Evolutionary conservation across 2,329 filamentous ascomycete species (phyloP).

Genomic region (Monilinia laxa): DNA sequence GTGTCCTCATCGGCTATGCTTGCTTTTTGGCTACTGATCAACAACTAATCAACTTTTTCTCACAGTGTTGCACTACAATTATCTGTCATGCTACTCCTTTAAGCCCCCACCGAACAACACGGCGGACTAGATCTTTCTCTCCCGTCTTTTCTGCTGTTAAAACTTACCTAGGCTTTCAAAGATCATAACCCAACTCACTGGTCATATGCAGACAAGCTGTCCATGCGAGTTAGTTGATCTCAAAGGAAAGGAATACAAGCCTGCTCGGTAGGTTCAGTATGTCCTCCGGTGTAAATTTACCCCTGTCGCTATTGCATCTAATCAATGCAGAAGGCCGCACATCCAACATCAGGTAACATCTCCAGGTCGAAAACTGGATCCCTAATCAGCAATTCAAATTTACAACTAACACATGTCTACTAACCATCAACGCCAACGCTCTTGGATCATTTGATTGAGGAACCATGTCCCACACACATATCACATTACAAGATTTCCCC

Average conservation of each 20-base stretch:
- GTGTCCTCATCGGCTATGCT: constrained; percentile 24
- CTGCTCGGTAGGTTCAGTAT: constrained; percentile 21
- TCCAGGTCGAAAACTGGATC: constrained; percentile 26
- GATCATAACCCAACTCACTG: constrained; percentile 17
- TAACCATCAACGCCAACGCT: constrained; percentile 20
- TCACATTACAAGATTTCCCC: constrained; percentile 12
- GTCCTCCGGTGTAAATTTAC: constrained; percentile 21
- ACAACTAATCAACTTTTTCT: constrained; percentile 18
- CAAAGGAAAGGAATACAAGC: constrained; percentile 24
- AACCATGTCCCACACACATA: constrained; percentile 18
- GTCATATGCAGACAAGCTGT: constrained; percentile 27
- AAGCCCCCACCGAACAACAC: constrained; percentile 27
- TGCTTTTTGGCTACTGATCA: constrained; percentile 27
- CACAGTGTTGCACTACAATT: constrained; percentile 24
- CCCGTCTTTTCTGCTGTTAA: constrained; percentile 24
- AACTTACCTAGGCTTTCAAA: constrained; percentile 23
- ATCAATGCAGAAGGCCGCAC: constrained; percentile 28
- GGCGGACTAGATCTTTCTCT: constrained; percentile 20
- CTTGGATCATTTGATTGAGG: constrained; percentile 18
- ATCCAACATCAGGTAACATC: constrained; percentile 26
- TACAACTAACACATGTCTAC: constrained; percentile 19
- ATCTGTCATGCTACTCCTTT: constrained; percentile 28
- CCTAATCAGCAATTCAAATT: constrained; percentile 17
- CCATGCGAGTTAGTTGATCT: constrained; percentile 23
- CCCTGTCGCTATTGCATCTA: constrained; percentile 27